These are phyloP conservation scores for Parascedosporium putredinis DNA, from an alignment of 2,329 filamentous ascomycete species.

Conservation along the genomic window DNA sequence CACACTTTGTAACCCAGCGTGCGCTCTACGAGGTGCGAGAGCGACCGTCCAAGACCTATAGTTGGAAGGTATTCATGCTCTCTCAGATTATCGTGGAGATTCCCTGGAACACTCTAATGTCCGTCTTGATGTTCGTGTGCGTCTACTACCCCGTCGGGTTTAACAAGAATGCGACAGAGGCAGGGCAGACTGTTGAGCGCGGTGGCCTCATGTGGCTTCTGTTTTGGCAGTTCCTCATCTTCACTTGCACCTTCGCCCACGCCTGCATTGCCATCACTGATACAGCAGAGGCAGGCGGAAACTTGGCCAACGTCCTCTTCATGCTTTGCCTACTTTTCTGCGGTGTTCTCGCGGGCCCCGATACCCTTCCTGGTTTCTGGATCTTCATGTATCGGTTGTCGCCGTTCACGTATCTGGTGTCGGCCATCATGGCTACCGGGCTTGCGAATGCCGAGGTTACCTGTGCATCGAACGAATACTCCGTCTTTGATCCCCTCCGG, in stretches of 20 bases:
- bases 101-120: slow-evolving; percentile 53
- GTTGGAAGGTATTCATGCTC: slow-evolving; percentile 56
- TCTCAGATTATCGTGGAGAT: slow-evolving; percentile 57
- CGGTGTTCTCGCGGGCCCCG: slow-evolving; percentile 9
- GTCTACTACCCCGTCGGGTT: slow-evolving; percentile 59
- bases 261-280: slow-evolving; percentile 53
- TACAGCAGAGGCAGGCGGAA: slow-evolving; percentile 37
- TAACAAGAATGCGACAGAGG: slow-evolving; percentile 36
- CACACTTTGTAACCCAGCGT: slow-evolving; percentile 55
- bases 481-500: slow-evolving; percentile 42
- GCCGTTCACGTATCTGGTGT: slow-evolving; percentile 59
- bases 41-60: slow-evolving; percentile 53
- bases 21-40: slow-evolving; percentile 58
- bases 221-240: slow-evolving; percentile 51
- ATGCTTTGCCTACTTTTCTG: slow-evolving; percentile 53
- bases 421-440: slow-evolving; percentile 39
- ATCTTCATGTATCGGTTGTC: slow-evolving; percentile 60
- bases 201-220: slow-evolving; percentile 55
- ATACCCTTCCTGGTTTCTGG: slow-evolving; percentile 54
- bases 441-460: slow-evolving; percentile 14
- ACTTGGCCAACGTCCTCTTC: slow-evolving; percentile 41
- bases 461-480: slow-evolving; percentile 33
- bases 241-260: slow-evolving; percentile 53
- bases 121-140: slow-evolving; percentile 50
- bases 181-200: slow-evolving; percentile 17